Conservation (phyloP, 2,329 filamentous ascomycete genomes). For the Monosporascus sp. region DNA sequence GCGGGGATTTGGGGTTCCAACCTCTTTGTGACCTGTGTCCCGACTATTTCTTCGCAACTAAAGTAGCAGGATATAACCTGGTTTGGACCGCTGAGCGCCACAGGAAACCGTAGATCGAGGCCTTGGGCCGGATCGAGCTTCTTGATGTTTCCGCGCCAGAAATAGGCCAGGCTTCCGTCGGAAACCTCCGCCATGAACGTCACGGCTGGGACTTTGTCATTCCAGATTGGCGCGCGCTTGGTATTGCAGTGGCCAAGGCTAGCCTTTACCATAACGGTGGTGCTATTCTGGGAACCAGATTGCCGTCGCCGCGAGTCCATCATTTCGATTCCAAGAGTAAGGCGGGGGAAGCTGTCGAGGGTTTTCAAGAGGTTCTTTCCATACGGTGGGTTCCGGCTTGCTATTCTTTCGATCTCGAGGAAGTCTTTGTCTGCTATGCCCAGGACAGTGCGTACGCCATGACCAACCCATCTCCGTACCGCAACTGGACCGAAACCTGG, state of each 20-base stretch:
- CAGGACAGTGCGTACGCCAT: constrained; percentile 66
- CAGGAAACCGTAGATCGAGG: constrained; percentile 52
- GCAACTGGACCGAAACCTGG: constrained; percentile 69
- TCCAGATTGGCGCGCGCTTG: constrained; percentile 55
- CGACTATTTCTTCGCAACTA: constrained; percentile 81
- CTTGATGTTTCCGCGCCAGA: constrained; percentile 56
- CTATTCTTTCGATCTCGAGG: constrained; percentile 67
- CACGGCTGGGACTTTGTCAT: constrained; percentile 58
- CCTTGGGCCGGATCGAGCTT: constrained; percentile 57
- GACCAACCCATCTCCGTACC: constrained; percentile 67
- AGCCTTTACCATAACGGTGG: constrained; percentile 60
- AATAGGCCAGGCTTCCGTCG: constrained; percentile 65
- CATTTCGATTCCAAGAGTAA: constrained; percentile 37
- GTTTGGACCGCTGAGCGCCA: constrained; percentile 47
- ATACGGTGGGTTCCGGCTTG: constrained; percentile 79
- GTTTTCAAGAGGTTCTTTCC: constrained; percentile 63
- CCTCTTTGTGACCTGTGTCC: constrained; percentile 38
- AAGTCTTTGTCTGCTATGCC: constrained; percentile 63
- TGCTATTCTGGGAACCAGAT: constrained; percentile 31
- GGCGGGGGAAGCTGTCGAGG: constrained; percentile 63
- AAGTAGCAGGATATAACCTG: constrained; percentile 63
- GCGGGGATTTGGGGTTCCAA: constrained; percentile 26
- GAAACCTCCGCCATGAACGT: constrained; percentile 71
- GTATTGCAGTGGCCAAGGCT: constrained; percentile 69
- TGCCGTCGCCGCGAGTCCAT: constrained; percentile 28